A percentile compares a stretch with the other conserved stretches of the same genome.
Evolutionary conservation across 1,284 basidiomycete species (phyloP).

Genomic region (Ustilago curta): DNA sequence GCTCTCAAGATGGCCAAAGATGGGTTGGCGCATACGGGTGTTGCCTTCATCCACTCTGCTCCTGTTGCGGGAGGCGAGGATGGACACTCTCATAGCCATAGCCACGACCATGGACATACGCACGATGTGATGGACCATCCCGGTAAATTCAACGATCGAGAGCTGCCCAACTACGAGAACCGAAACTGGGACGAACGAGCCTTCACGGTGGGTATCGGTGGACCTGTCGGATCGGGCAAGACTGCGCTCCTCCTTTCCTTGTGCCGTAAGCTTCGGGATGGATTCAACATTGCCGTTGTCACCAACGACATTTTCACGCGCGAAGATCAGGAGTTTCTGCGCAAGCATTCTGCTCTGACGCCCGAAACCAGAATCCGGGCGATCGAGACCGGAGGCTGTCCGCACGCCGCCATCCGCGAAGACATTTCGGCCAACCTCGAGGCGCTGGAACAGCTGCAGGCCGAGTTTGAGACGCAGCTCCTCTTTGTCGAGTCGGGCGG

Average conservation of each 20-base stretch:
- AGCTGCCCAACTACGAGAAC: slow-evolving; percentile 85
- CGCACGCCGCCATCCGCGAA: slow-evolving; percentile 75
- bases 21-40: slow-evolving; percentile 71
- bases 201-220: slow-evolving; percentile 96
- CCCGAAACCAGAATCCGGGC: slow-evolving; percentile 84
- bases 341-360: slow-evolving; percentile 88
- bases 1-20: slow-evolving; percentile 82
- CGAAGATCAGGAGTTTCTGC: slow-evolving; percentile 97
- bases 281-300: slow-evolving; percentile 85
- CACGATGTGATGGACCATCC: slow-evolving; percentile 54
- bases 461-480: slow-evolving; percentile 74
- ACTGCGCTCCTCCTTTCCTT: slow-evolving; percentile 92
- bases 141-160: slow-evolving; percentile 93
- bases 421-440: slow-evolving; percentile 97
- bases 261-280: slow-evolving; percentile 83
- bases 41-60: slow-evolving; percentile 31
- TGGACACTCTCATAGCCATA: slow-evolving; percentile 47
- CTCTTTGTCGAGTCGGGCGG: slow-evolving; percentile 94
- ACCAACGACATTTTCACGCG: slow-evolving; percentile 73
- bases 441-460: slow-evolving; percentile 92
- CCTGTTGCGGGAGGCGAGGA: slow-evolving; percentile 15
- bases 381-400: slow-evolving; percentile 81
- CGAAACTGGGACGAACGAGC: slow-evolving; percentile 92
- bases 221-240: slow-evolving; percentile 95
- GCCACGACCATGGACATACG: slow-evolving; percentile 66